Percentiles rank a stretch among this genome's conserved stretches.
Conservation (phyloP, 768 basidiomycete species). For the Lactifluus pinguis region DNA sequence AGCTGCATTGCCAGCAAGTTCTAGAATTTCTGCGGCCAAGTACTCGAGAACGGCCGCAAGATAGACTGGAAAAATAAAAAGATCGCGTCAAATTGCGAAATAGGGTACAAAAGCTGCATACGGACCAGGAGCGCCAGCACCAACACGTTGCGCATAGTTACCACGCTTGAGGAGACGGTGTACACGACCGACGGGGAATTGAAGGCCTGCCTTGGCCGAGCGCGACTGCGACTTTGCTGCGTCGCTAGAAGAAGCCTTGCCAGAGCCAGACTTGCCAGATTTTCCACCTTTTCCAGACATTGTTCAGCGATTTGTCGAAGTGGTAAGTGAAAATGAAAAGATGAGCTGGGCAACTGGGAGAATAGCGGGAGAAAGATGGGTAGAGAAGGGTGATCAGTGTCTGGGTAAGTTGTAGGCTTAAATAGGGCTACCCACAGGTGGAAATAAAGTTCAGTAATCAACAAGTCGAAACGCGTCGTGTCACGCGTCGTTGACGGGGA, state of each 20-base stretch:
- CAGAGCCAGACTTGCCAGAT: slow-evolving; percentile 24
- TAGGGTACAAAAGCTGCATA: not conserved
- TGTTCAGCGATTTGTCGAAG: slow-evolving; percentile 30
- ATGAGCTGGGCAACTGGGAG: no score
- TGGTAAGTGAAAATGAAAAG: not conserved
- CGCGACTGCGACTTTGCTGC: slow-evolving; percentile 50
- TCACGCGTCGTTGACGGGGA: slow-evolving; percentile 15
- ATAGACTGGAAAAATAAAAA: slow-evolving; percentile 44
- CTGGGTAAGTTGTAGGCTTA: slow-evolving; percentile 15
- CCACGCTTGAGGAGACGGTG: slow-evolving; percentile 83
- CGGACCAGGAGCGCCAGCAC: slow-evolving; percentile 77
- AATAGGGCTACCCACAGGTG: slow-evolving; percentile 21
- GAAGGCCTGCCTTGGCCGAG: slow-evolving; percentile 68
- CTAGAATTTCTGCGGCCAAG: slow-evolving; percentile 88
- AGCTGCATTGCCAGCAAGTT: slow-evolving; percentile 82
- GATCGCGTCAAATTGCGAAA: not conserved
- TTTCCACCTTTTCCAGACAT: slow-evolving; percentile 51
- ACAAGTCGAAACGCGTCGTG: slow-evolving; percentile 29
- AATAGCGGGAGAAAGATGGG: not conserved
- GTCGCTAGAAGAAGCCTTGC: slow-evolving; percentile 35
- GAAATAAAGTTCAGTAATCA: slow-evolving; percentile 30
- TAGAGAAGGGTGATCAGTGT: not conserved
- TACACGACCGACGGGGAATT: slow-evolving; percentile 90
- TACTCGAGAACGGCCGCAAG: slow-evolving; percentile 88
- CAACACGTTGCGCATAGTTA: slow-evolving; percentile 81